phyloP scores from a whole-genome alignment of 2,329 filamentous ascomycete species.

The Paecilomyces variotii region DNA sequence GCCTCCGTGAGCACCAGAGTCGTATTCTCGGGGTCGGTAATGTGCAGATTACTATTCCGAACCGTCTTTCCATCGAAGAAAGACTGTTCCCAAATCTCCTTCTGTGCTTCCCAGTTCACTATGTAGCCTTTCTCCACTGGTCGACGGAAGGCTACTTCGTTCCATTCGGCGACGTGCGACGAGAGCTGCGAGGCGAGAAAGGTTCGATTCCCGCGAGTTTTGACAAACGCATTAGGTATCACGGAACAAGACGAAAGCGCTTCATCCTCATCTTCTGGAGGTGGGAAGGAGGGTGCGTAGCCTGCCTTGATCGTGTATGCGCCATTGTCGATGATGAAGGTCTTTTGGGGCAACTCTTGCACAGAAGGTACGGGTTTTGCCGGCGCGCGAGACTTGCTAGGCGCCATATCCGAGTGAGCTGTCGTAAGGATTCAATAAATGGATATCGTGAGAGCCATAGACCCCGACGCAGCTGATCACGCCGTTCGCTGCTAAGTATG shows the following conservation, averaged over 20 bases:
- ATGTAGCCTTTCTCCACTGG: conserved; percentile 92
- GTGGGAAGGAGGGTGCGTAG: conserved; percentile 44
- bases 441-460: not conserved
- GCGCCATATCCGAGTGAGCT: conserved; percentile 17
- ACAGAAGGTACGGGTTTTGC: conserved; percentile 46
- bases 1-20: conserved; percentile 78
- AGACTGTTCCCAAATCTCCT: conserved; percentile 88
- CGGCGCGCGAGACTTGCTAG: conserved; percentile 26
- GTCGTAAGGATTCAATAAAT: not conserved
- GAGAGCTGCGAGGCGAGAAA: conserved; percentile 71
- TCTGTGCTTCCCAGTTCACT: conserved; percentile 94
- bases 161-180: conserved; percentile 74
- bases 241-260: conserved; percentile 48
- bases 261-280: conserved; percentile 32
- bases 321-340: conserved; percentile 89
- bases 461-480: not conserved
- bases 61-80: conserved; percentile 66
- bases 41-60: conserved; percentile 36
- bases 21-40: conserved; percentile 64
- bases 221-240: conserved; percentile 83
- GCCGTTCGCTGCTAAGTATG: not conserved
- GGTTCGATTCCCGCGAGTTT: conserved; percentile 67
- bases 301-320: conserved; percentile 88
- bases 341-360: conserved; percentile 51
- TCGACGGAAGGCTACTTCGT: conserved; percentile 75